These are phyloP conservation scores for Xylaria sp. DNA, from an alignment of 495 filamentous ascomycete genomes.

Conservation along the genomic window DNA sequence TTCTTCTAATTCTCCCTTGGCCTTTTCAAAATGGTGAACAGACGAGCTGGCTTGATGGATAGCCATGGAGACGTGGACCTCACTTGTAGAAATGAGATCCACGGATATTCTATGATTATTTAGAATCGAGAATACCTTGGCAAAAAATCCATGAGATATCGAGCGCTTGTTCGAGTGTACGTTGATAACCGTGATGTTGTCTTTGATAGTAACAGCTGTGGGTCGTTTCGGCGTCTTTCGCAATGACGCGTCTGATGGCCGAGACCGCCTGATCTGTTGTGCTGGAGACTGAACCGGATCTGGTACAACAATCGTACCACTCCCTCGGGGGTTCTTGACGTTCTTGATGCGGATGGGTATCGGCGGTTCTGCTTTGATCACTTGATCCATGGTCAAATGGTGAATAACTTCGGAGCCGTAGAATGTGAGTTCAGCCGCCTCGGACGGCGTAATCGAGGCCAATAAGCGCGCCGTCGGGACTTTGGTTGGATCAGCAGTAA, in stretches of 20 bases:
- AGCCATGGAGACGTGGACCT: slow-evolving; percentile 96
- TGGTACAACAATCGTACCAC: slow-evolving; percentile 84
- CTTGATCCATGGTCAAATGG: slow-evolving; percentile 98
- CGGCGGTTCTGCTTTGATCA: slow-evolving; percentile 79
- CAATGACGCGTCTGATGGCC: slow-evolving; percentile 51
- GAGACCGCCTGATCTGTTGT: slow-evolving; percentile 53
- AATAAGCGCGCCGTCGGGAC: slow-evolving; percentile 84
- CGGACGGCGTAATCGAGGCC: slow-evolving; percentile 79
- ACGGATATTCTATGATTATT: slow-evolving; percentile 81
- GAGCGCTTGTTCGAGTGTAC: slow-evolving; percentile 90
- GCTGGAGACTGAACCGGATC: slow-evolving; percentile 54
- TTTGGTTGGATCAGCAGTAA: slow-evolving; percentile 86
- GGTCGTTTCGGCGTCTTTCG: slow-evolving; percentile 69
- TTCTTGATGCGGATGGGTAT: slow-evolving; percentile 99
- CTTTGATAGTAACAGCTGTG: slow-evolving; percentile 95
- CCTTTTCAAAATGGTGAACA: slow-evolving; percentile 67
- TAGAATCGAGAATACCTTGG: slow-evolving; percentile 85
- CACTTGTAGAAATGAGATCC: slow-evolving; percentile 90
- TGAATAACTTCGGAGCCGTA: slow-evolving; percentile 97
- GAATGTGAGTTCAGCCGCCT: slow-evolving; percentile 90
- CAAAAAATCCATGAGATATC: slow-evolving; percentile 89
- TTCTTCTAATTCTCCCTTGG: slow-evolving; percentile 71
- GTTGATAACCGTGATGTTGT: slow-evolving; percentile 89
- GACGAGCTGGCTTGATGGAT: slow-evolving; percentile 79
- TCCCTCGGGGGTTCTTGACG: slow-evolving; percentile 89